A percentile compares a stretch with the other conserved stretches of the same genome.
These are phyloP conservation scores for Pyrenophora tritici-repentis DNA, from an alignment of 2,329 filamentous ascomycete species.

Conservation along the genomic window DNA sequence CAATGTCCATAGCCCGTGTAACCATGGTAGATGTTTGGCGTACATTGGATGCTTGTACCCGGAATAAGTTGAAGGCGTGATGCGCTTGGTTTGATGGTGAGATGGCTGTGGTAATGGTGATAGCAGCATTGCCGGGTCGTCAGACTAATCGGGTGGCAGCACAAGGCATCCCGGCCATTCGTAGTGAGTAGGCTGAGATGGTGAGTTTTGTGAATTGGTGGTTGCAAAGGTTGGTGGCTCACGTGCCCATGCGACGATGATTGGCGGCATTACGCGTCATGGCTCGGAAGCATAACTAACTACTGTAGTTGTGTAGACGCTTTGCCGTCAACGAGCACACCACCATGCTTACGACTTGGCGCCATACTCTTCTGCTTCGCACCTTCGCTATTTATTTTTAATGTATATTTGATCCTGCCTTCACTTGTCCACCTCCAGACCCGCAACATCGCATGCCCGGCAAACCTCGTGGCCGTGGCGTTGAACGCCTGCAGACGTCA, in stretches of 20 bases:
- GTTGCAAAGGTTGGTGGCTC: slow-evolving; percentile 3
- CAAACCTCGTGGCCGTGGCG: slow-evolving; percentile 4
- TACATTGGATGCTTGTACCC: too few species aligned
- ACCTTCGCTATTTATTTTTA: slow-evolving; percentile 11
- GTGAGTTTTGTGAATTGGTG: background rate
- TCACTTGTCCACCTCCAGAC: background rate
- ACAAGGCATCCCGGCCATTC: background rate
- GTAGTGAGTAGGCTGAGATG: background rate
- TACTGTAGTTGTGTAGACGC: background rate
- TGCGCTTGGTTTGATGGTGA: too few species aligned
- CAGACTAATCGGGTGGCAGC: background rate
- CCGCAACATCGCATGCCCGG: slow-evolving; percentile 11
- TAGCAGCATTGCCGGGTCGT: too few species aligned
- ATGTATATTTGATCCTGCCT: slow-evolving; percentile 19
- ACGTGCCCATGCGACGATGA: slow-evolving; percentile 17
- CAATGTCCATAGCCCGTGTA: slow-evolving; percentile 37
- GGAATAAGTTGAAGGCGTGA: too few species aligned
- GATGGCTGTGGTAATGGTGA: too few species aligned
- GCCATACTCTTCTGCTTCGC: slow-evolving; percentile 2
- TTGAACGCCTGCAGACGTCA: slow-evolving; percentile 18
- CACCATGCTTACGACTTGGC: background rate
- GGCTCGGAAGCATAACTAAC: slow-evolving; percentile 7
- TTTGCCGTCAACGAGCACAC: background rate
- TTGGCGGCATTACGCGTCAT: slow-evolving; percentile 24
- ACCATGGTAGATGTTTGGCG: background rate